Percentiles rank a stretch among this genome's conserved stretches.
These are phyloP conservation scores for Blastomyces gilchristii DNA, from an alignment of 2,329 filamentous ascomycete genomes.

Conservation along the genomic window DNA sequence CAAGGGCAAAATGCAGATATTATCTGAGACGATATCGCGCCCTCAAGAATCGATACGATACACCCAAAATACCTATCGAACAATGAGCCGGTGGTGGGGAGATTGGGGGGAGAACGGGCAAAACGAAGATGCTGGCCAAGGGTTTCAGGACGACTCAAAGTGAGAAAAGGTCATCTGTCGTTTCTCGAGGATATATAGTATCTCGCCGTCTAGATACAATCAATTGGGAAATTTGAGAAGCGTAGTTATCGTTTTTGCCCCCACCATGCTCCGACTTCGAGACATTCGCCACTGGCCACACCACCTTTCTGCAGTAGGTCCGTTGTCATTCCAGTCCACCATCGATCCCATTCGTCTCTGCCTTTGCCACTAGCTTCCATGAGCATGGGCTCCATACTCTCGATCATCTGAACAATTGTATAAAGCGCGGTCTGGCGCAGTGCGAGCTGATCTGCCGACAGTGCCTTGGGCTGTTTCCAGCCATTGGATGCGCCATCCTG, in stretches of 20 bases:
- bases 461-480: slow-evolving; percentile 34
- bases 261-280: slow-evolving; percentile 59
- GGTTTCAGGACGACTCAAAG: neutral
- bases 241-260: slow-evolving; percentile 42
- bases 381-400: slow-evolving; percentile 72
- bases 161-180: neutral
- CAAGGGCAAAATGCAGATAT: slow-evolving; percentile 48
- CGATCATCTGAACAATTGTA: slow-evolving; percentile 72
- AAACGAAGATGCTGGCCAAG: too few species aligned
- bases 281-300: slow-evolving; percentile 71
- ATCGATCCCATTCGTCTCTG: slow-evolving; percentile 83
- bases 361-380: slow-evolving; percentile 76
- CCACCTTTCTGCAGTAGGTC: slow-evolving; percentile 71
- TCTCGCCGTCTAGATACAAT: neutral
- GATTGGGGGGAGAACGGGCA: neutral
- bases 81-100: slow-evolving; percentile 14
- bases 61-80: slow-evolving; percentile 20
- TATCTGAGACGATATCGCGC: slow-evolving; percentile 87
- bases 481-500: slow-evolving; percentile 28
- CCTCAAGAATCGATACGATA: slow-evolving; percentile 67
- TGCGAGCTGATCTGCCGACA: slow-evolving; percentile 60
- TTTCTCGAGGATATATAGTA: neutral
- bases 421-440: slow-evolving; percentile 69
- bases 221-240: neutral
- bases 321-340: slow-evolving; percentile 78